Conservation (phyloP, 1,284 basidiomycete species). For the Xerocomus nothofagi region DNA sequence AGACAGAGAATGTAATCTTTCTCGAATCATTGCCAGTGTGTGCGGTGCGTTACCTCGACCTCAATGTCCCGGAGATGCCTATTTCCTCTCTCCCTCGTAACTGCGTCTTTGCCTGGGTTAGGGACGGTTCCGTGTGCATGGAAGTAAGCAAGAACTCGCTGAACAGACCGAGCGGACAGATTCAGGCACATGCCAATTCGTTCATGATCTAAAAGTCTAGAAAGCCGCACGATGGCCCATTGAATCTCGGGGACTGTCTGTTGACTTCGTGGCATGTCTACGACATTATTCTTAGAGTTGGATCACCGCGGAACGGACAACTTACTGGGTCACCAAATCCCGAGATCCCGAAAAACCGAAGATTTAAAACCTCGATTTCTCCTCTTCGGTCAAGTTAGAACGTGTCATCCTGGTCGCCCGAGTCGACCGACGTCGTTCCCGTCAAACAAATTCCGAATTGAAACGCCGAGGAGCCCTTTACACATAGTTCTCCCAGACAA, state of each 20-base stretch:
- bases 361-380: not conserved
- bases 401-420: not conserved
- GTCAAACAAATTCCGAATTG: not conserved
- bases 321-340: not conserved
- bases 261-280: conserved; percentile 6
- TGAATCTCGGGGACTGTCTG: not conserved
- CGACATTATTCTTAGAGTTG: not conserved
- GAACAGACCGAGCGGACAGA: not conserved
- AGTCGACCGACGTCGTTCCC: conserved; percentile 1
- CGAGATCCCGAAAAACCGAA: not conserved
- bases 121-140: not conserved
- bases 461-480: no score
- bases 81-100: no score
- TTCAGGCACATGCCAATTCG: conserved; percentile 4
- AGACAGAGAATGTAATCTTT: no score
- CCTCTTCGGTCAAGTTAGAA: not conserved
- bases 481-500: no score
- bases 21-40: no score
- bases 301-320: not conserved
- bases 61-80: no score
- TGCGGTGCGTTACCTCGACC: no score
- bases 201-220: not conserved
- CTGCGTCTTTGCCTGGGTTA: not conserved
- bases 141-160: not conserved
- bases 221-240: not conserved